Percentiles rank a stretch among this genome's conserved stretches.
Evolutionary conservation across 768 basidiomycete genomes (phyloP).

Genomic region (Amanita inopinata): DNA sequence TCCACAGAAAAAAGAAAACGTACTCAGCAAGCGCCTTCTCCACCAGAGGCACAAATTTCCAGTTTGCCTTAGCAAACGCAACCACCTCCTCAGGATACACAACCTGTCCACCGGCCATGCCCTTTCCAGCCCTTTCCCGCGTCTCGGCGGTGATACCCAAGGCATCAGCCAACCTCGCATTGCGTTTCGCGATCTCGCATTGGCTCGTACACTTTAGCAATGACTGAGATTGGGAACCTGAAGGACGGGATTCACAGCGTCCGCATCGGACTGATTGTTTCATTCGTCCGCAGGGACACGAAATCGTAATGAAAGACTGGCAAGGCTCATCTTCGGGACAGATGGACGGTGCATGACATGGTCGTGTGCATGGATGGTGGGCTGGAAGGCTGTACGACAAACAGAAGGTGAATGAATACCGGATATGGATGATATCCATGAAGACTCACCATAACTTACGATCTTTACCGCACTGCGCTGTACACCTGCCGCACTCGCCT

Average conservation of each 20-base stretch:
- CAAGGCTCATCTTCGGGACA: constrained; percentile 82
- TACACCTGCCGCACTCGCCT: constrained; percentile 73
- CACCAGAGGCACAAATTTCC: constrained; percentile 59
- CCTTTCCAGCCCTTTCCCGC: constrained; percentile 23
- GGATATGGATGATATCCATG: neutral
- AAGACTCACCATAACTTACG: constrained; percentile 68
- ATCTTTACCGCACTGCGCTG: constrained; percentile 73
- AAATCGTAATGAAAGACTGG: constrained; percentile 49
- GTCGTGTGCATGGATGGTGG: constrained; percentile 63
- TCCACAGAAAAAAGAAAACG: constrained; percentile 23
- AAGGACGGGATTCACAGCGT: constrained; percentile 31
- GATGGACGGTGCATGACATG: constrained; percentile 83
- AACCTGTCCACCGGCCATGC: constrained; percentile 19
- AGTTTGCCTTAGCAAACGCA: constrained; percentile 48
- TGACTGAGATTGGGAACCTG: neutral
- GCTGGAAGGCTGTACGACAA: constrained; percentile 41
- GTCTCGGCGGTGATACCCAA: constrained; percentile 66
- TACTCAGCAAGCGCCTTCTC: constrained; percentile 81
- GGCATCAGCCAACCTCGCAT: constrained; percentile 83
- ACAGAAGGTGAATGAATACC: constrained; percentile 1
- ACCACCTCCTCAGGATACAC: constrained; percentile 57
- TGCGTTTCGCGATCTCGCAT: constrained; percentile 78
- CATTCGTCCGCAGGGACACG: constrained; percentile 79
- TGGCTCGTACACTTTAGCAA: constrained; percentile 65
- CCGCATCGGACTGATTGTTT: constrained; percentile 70